Evolutionary conservation across 257 asterid species (phyloP), one percentile per base, ranked within the genome.

Genomic region (Marsdenia floribunda): DNA sequence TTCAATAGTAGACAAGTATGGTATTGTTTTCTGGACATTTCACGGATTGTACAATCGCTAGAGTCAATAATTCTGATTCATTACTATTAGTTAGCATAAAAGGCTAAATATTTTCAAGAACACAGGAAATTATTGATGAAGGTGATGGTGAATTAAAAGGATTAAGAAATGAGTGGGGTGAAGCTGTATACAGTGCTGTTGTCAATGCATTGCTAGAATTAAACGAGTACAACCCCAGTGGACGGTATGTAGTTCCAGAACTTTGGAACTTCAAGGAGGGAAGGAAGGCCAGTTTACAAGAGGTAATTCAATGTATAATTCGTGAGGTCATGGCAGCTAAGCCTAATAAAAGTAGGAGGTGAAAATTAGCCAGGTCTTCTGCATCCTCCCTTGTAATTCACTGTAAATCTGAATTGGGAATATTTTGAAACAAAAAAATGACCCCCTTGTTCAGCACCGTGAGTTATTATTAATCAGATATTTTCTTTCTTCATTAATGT

Each of bases 111-210:
- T 24, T 73, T 26, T 42, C 5, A 16, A 24, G 29, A 63, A 21
- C 19, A n/a, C 79, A 79, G 82, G 70, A 74, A 79, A 35, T 79
- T 21, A 60, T 79, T 55, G 58, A 79, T 46, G 79, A 74, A 33
- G 79, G 70, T 46, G 77, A 74, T 19, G 35, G 8, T 11, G 37
- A n/a, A 22, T 47, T 74, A 61, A 74, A 46, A 74, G 72, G 47
- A 46, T 40, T 74, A 42, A 74, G 70, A 74, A 26, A n/a, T 29
- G 58, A 63, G 29, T 64, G 71, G 72, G 77, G 77, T 46, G 72
- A 74, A 40, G 72, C 71, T 1, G 60, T 46, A n/a, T 63, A 64
- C 50, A 26, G 26, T 24, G 64, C 77, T 0, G 77, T 74, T 14
- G 50, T 18, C 16, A 68, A 66, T 33, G 77, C 77, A 53, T 40